These are phyloP conservation scores for Phlegmacium glaucopus DNA, from an alignment of 768 basidiomycete genomes.

Conservation along the genomic window DNA sequence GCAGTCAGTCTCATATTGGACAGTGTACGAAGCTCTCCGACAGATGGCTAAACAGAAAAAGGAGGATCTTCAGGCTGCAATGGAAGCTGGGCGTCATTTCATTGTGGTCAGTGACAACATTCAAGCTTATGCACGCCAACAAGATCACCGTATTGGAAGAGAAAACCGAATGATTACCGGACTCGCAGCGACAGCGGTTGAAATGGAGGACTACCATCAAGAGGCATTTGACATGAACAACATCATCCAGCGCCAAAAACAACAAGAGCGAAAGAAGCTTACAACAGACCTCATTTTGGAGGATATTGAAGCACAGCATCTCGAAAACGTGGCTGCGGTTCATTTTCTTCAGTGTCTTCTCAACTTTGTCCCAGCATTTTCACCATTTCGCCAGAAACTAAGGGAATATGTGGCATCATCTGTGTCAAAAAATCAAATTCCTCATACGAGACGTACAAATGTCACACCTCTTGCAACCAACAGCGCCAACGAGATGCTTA, in stretches of 20 bases:
- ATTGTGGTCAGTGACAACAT: constrained; percentile 16
- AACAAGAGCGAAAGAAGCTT: constrained; percentile 10
- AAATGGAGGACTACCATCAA: constrained; percentile 15
- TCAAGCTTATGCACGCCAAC: constrained; percentile 10
- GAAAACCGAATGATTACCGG: constrained; percentile 19
- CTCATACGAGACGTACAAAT: constrained; percentile 3
- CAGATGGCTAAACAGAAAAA: constrained; percentile 8
- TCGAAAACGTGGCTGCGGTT: constrained; percentile 6
- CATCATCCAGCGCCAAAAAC: constrained; percentile 6
- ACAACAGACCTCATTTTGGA: constrained; percentile 11
- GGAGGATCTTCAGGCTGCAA: neutral
- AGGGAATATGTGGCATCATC: constrained; percentile 2
- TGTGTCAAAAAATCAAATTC: constrained; percentile 11
- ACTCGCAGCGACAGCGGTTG: constrained; percentile 13
- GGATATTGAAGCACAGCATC: constrained; percentile 13
- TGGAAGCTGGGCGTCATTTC: neutral
- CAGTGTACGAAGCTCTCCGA: constrained; percentile 11
- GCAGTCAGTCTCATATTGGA: constrained; percentile 11
- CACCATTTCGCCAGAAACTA: constrained; percentile 5
- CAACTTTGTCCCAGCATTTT: constrained; percentile 10
- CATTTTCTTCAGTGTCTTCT: constrained; percentile 12
- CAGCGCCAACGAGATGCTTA: constrained; percentile 14
- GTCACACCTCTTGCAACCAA: constrained; percentile 15
- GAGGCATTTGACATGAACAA: constrained; percentile 16
- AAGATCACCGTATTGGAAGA: constrained; percentile 11